A percentile compares a stretch with the other conserved stretches of the same genome.
Conservation (phyloP, 169 alveolate species). For the Cytauxzoon felis region DNA sequence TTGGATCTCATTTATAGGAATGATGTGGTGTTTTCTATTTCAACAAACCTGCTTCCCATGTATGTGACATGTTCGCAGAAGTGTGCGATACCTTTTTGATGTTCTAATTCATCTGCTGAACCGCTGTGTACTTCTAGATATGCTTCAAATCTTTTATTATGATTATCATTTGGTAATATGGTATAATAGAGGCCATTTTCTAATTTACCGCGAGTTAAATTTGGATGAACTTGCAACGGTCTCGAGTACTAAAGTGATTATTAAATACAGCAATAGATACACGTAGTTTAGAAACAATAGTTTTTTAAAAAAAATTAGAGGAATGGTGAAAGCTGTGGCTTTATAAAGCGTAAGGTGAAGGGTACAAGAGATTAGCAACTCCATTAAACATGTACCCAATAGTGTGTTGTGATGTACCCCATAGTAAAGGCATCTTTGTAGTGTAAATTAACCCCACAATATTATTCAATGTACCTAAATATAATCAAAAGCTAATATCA, state of each 20-base stretch:
- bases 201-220: conserved; percentile 42
- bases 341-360: no score
- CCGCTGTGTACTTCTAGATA: conserved; percentile 80
- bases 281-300: background rate
- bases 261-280: background rate
- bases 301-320: no score
- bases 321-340: no score
- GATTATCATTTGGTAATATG: conserved; percentile 63
- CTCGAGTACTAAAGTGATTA: conserved; percentile 11
- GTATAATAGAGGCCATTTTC: conserved; percentile 67
- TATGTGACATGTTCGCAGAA: conserved; percentile 81
- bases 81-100: conserved; percentile 82
- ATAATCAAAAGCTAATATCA: conserved; percentile 46
- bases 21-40: background rate
- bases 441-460: no score
- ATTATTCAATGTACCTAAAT: conserved; percentile 20
- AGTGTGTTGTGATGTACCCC: no score
- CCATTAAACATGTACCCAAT: no score
- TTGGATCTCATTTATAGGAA: background rate
- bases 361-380: no score
- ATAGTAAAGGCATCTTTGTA: no score
- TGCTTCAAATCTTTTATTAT: conserved; percentile 47
- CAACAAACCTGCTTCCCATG: conserved; percentile 79
- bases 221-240: conserved; percentile 11
- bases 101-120: conserved; percentile 75